Evolutionary conservation across 805 yeast genomes (phyloP).

Genomic region (Isabelozyma heimii): DNA sequence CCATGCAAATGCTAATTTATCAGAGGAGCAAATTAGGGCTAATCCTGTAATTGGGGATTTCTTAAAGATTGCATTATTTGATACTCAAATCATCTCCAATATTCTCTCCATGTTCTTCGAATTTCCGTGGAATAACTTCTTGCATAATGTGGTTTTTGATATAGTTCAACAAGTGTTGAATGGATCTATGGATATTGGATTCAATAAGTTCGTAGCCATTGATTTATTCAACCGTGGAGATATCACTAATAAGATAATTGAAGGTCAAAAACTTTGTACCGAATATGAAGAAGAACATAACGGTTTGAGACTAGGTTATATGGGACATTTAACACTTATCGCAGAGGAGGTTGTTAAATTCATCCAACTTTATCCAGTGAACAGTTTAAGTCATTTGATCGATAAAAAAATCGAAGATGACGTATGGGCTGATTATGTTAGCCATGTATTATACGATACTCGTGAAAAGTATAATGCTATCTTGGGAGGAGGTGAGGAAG

Average conservation of each 20-base stretch:
- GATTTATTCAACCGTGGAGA: conserved; percentile 58
- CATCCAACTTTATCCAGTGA: conserved; percentile 40
- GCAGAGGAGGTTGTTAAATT: conserved; percentile 97
- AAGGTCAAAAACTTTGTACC: conserved; percentile 61
- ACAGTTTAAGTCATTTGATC: conserved; percentile 34
- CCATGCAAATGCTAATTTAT: conserved; percentile 42
- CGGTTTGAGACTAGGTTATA: conserved; percentile 81
- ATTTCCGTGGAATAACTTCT: conserved; percentile 47
- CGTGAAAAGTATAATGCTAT: conserved; percentile 93
- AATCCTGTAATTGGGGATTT: conserved; percentile 45
- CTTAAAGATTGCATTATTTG: conserved; percentile 40
- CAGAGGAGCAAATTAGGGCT: conserved; percentile 41
- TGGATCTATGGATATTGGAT: conserved; percentile 50
- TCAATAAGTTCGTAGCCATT: conserved; percentile 43
- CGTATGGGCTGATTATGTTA: conserved; percentile 81
- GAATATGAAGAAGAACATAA: conserved; percentile 45
- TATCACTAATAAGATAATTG: conserved; percentile 39
- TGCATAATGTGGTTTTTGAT: conserved; percentile 47
- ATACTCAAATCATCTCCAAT: conserved; percentile 42
- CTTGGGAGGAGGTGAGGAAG: conserved; percentile 72
- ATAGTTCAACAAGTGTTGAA: conserved; percentile 46
- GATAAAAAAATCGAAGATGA: conserved; percentile 37
- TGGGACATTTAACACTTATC: conserved; percentile 93
- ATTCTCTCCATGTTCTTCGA: conserved; percentile 43
- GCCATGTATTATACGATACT: conserved; percentile 78